phyloP scores from a whole-genome alignment of 2,329 filamentous ascomycete species.

The Clonostachys chloroleuca region DNA sequence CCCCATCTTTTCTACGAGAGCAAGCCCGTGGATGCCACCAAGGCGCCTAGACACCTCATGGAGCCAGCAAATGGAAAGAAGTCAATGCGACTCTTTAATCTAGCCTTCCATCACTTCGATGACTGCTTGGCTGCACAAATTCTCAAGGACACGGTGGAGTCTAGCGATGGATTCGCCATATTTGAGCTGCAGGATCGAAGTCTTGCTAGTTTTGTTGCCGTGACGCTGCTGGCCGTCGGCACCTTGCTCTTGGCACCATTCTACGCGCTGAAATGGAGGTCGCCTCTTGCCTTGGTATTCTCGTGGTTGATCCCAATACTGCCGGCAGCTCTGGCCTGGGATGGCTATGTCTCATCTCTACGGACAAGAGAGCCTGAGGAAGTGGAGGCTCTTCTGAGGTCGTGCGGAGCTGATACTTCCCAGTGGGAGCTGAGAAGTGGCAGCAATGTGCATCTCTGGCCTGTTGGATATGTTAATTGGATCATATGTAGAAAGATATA shows the following conservation, averaged over 20 bases:
- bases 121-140: conserved; percentile 57
- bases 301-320: conserved; percentile 63
- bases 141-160: conserved; percentile 59
- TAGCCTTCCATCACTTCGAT: conserved; percentile 75
- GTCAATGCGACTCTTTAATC: conserved; percentile 67
- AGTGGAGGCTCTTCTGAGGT: conserved; percentile 53
- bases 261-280: conserved; percentile 47
- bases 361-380: conserved; percentile 64
- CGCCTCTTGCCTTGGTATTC: conserved; percentile 55
- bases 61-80: conserved; percentile 29
- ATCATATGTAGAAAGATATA: conserved; percentile 29
- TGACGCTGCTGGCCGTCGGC: conserved; percentile 46
- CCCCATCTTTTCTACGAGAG: conserved; percentile 55
- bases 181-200: conserved; percentile 71
- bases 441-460: conserved; percentile 41
- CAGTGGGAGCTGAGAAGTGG: conserved; percentile 47
- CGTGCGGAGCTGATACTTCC: conserved; percentile 35
- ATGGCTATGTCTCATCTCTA: conserved; percentile 64
- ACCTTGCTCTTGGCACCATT: conserved; percentile 47
- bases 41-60: conserved; percentile 46
- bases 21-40: conserved; percentile 59
- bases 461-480: conserved; percentile 46
- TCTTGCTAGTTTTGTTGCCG: conserved; percentile 46
- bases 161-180: conserved; percentile 64
- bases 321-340: conserved; percentile 63